phyloP scores from a whole-genome alignment of 2,329 filamentous ascomycete genomes.

The Triangularia setosa region DNA sequence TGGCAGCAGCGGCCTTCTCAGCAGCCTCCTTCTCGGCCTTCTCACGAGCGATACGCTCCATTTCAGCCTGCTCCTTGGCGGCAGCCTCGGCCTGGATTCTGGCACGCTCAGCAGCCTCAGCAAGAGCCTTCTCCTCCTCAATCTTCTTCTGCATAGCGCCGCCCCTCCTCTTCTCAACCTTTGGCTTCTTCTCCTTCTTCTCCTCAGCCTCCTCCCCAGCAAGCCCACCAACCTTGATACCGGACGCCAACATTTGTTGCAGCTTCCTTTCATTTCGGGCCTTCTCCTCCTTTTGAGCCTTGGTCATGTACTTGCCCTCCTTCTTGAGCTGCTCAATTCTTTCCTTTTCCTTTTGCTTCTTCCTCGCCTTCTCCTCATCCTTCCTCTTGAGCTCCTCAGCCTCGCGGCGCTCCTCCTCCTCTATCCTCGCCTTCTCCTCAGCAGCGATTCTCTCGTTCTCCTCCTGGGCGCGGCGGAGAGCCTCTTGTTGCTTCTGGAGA shows the following conservation, averaged over 20 bases:
- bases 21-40: constrained; percentile 55
- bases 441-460: constrained; percentile 55
- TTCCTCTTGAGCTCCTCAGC: constrained; percentile 66
- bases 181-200: constrained; percentile 68
- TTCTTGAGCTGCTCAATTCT: constrained; percentile 83
- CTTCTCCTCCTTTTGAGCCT: constrained; percentile 80
- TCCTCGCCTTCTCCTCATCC: constrained; percentile 70
- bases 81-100: constrained; percentile 63
- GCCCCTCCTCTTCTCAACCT: constrained; percentile 68
- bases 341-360: constrained; percentile 84
- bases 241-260: constrained; percentile 79
- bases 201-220: constrained; percentile 48
- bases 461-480: constrained; percentile 62
- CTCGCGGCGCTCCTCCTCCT: constrained; percentile 60
- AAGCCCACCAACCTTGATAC: constrained; percentile 65
- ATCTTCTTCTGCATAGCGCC: constrained; percentile 61
- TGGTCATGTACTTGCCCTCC: constrained; percentile 81
- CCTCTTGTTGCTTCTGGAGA: constrained; percentile 80
- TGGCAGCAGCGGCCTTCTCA: constrained; percentile 49
- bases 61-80: constrained; percentile 58
- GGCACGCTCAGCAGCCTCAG: constrained; percentile 73
- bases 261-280: constrained; percentile 73
- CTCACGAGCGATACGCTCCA: constrained; percentile 50
- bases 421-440: constrained; percentile 62
- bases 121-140: constrained; percentile 75